Evolutionary conservation across 768 basidiomycete genomes (phyloP).

Genomic region (Agrocybe praecox): DNA sequence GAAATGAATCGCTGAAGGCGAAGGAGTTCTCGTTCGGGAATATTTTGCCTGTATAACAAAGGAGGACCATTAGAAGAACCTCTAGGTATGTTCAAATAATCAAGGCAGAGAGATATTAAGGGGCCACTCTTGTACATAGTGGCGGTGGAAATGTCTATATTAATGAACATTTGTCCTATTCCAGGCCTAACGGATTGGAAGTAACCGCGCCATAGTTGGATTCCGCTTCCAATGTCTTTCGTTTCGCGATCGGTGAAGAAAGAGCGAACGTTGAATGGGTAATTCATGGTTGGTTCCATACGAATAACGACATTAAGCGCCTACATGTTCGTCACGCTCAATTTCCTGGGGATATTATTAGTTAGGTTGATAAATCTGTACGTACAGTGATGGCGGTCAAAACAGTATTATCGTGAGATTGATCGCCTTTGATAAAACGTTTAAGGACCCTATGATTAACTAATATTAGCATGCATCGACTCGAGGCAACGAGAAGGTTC

Average conservation of each 20-base stretch:
- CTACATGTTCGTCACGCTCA: conserved; percentile 30
- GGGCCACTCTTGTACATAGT: conserved; percentile 74
- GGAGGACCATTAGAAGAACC: conserved; percentile 22
- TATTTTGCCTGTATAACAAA: conserved; percentile 34
- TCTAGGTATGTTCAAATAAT: conserved; percentile 41
- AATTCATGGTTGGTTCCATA: conserved; percentile 71
- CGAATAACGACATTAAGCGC: conserved; percentile 81
- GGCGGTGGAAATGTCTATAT: conserved; percentile 81
- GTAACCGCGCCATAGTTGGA: conserved; percentile 79
- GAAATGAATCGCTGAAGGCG: conserved; percentile 41
- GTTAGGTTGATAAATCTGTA: neutral
- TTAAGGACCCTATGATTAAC: conserved; percentile 51
- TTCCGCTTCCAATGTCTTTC: conserved; percentile 60
- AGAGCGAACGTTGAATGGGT: conserved; percentile 76
- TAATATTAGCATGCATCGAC: neutral
- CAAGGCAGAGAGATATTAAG: conserved; percentile 59
- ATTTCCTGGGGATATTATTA: neutral
- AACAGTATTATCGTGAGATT: conserved; percentile 69
- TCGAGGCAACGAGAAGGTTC: neutral
- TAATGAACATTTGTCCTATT: conserved; percentile 67
- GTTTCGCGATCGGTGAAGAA: conserved; percentile 70
- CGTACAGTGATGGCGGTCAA: conserved; percentile 64
- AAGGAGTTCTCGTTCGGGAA: conserved; percentile 60
- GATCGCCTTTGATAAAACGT: conserved; percentile 63
- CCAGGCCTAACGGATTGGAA: conserved; percentile 81